These are phyloP conservation scores for Xanthoconium stramineum DNA, from an alignment of 768 basidiomycete genomes.

Conservation along the genomic window DNA sequence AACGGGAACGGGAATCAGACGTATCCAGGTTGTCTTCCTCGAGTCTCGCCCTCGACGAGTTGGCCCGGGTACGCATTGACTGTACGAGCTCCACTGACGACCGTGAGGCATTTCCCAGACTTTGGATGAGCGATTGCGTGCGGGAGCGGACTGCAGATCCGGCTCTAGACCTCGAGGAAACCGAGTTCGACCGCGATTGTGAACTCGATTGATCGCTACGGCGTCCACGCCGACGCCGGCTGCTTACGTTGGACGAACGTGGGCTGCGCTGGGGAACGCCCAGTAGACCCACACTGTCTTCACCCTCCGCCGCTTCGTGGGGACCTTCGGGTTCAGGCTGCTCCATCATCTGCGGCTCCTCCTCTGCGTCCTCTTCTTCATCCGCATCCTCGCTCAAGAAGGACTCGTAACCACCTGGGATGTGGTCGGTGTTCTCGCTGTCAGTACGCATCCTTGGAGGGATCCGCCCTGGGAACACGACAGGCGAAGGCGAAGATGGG, in stretches of 20 bases:
- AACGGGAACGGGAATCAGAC: conserved; percentile 34
- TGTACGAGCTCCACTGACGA: conserved; percentile 59
- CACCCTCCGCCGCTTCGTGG: conserved; percentile 59
- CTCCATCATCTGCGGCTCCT: conserved; percentile 38
- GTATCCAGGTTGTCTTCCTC: conserved; percentile 47
- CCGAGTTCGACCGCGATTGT: conserved; percentile 26
- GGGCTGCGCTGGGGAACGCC: conserved; percentile 47
- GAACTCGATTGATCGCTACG: conserved; percentile 38
- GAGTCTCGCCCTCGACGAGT: conserved; percentile 69
- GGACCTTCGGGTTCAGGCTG: conserved; percentile 50
- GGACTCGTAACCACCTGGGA: conserved; percentile 29
- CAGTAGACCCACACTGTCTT: conserved; percentile 59
- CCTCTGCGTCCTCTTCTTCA: conserved; percentile 31
- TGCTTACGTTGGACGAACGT: conserved; percentile 41
- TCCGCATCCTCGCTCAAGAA: conserved; percentile 33
- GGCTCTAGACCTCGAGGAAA: conserved; percentile 40
- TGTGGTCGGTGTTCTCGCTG: conserved; percentile 28
- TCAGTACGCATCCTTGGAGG: conserved; percentile 27
- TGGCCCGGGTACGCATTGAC: conserved; percentile 49
- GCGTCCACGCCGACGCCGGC: conserved; percentile 31
- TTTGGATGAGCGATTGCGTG: conserved; percentile 65
- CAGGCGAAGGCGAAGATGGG: conserved; percentile 37
- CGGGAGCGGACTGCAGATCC: conserved; percentile 59
- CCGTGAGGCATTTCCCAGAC: conserved; percentile 56
- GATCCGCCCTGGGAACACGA: conserved; percentile 26